Percentiles rank a stretch among this genome's conserved stretches.
Evolutionary conservation across 2,329 filamentous ascomycete species (phyloP).

Genomic region (Sclerotinia spermophila): DNA sequence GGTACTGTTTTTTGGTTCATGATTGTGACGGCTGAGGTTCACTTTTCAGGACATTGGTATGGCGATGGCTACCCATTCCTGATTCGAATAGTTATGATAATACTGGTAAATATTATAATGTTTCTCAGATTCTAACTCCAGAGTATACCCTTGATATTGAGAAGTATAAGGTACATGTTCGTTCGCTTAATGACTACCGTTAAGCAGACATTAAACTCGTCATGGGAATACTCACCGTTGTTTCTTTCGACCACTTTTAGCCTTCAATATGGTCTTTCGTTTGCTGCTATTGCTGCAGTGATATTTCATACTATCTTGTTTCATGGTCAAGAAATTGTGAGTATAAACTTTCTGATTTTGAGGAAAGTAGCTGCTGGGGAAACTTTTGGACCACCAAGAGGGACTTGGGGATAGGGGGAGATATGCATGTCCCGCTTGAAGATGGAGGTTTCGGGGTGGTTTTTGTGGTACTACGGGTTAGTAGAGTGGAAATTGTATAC

Average conservation of each 20-base stretch:
- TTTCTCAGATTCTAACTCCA: constrained; percentile 61
- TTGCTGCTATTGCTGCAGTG: constrained; percentile 66
- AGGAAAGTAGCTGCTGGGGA: constrained; percentile 22
- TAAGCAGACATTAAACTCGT: constrained; percentile 42
- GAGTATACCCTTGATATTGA: constrained; percentile 63
- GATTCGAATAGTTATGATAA: constrained; percentile 63
- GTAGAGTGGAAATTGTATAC: no score
- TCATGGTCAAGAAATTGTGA: constrained; percentile 60
- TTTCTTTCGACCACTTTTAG: constrained; percentile 71
- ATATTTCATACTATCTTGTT: constrained; percentile 65
- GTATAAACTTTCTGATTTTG: not conserved
- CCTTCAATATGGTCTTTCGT: constrained; percentile 66
- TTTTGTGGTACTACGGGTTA: not conserved
- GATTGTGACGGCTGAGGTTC: constrained; percentile 54
- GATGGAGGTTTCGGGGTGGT: not conserved
- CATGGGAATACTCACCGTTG: constrained; percentile 67
- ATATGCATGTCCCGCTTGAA: not conserved
- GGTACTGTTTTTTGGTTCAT: constrained; percentile 65
- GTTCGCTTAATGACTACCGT: constrained; percentile 52
- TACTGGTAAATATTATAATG: constrained; percentile 57
- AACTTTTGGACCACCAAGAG: constrained; percentile 24
- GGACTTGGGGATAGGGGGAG: constrained; percentile 1
- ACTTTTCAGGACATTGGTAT: constrained; percentile 67
- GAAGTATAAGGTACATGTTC: constrained; percentile 61
- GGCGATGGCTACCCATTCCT: constrained; percentile 58